Evolutionary conservation across 2,329 filamentous ascomycete genomes (phyloP), one percentile per base, ranked within the genome.

Genomic region (Penicillium crustosum): DNA sequence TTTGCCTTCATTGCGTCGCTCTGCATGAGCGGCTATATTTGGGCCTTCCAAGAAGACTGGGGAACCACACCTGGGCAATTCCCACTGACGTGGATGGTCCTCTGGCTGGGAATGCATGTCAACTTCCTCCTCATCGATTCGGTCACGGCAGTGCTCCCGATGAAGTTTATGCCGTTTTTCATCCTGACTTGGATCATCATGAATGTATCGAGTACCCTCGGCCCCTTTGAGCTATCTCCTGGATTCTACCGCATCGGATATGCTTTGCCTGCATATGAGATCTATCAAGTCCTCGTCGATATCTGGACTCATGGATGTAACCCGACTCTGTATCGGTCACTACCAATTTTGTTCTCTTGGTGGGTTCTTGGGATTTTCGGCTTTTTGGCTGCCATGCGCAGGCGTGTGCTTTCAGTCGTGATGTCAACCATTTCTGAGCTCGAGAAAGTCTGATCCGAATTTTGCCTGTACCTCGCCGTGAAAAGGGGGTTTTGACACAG

Each of bases 31-130:
- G 77, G 74, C 17, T 70, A 72, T 25, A 74, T 77, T 58, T 79
- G 75, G 75, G 76, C 75, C 0, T 79, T 80, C 63, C 66, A 68
- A 1, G 66, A 73, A n/a, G 64, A 61, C n/a, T 79, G 78, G 77
- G 29, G 63, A 10, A 73, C 78, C 8, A 68, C 67, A 44, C 71
- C 63, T 1, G 60, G 52, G 8, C 77, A 79, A 61, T 79, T 78
- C 58, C 67, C 68, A 0, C 64, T 77, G 13, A 76, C 71, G 4
- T 80, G 78, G 78, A 69, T 77, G 65, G 58, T 66, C 1, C 54
- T 78, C 15, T 79, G 76, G 78, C 68, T 80, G 1, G 74, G 74
- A 23, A 73, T 72, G 52, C 74, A 78, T 59, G 58, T 75, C 50
- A 75, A 80, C 60, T 78, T 78, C 52, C 63, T 75, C 10, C 68